Evolutionary conservation across 2,329 filamentous ascomycete genomes (phyloP), one percentile per base, ranked within the genome.

Genomic region (Xenoacremonium recifei): DNA sequence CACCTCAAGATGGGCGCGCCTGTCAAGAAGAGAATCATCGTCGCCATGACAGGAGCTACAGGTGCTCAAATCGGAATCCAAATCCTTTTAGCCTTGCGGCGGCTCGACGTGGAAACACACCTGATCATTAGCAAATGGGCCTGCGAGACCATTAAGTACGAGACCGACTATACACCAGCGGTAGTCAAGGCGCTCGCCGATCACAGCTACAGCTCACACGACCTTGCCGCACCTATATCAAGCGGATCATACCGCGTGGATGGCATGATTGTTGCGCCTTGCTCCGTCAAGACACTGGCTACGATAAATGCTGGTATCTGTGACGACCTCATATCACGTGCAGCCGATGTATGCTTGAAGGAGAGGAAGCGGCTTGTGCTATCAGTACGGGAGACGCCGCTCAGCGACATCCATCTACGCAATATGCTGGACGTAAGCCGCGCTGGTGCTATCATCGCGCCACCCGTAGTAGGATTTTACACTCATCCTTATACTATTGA

Each of bases 221-320:
- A 43, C 11, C 16, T 43, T 17, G 17, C 36, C 7, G 41, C 41
- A 7, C 19, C 31, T 4, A 39, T 43, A 13, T 29, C 41, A 6
- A 29, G 21, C 7, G 40, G 36, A 17, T 43, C 41, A 18, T 43
- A 35, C 23, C 27, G 23, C 4, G 25, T 23, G 5, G 64, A 68
- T 40, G 70, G 71, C 10, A 76, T 76, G 72, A 69, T 75, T 12
- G 53, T 76, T 2, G 65, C 70, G 0, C 70, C 67, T 0, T 76
- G 72, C 55, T 69, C 64, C 39, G 70, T 75, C 66, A 75, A 74
- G 52, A 74, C 71, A 1, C 59, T 75, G 4, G 67, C 70, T 1
- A 66, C 60, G 0, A 63, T 76, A 3, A 53, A 62, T 16, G 51
- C 58, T 2, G 72, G 71, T 0, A 68, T 64, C 41, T 66, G 67